These are phyloP conservation scores for Echium plantagineum DNA, from an alignment of 257 asterid genomes.

Conservation along the genomic window DNA sequence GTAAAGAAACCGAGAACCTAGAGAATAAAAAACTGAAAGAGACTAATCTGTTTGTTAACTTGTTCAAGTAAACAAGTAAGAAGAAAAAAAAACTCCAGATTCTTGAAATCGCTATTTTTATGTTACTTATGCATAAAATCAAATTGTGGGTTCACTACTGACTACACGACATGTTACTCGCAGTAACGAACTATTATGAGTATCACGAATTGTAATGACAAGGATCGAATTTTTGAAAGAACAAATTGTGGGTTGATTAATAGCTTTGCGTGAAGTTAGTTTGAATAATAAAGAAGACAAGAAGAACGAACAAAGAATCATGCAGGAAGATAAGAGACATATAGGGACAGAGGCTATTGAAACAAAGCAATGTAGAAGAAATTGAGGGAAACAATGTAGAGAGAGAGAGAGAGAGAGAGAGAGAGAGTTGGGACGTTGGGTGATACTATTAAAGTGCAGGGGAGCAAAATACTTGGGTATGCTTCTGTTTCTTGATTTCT, in stretches of 20 bases:
- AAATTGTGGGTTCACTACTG: constrained; percentile 14
- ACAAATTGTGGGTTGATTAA: constrained; percentile 13
- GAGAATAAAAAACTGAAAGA: constrained; percentile 5
- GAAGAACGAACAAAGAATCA: constrained; percentile 4
- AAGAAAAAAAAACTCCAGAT: constrained; percentile 21
- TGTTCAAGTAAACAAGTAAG: constrained; percentile 17
- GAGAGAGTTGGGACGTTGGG: too few relatives aligned
- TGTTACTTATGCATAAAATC: constrained; percentile 12
- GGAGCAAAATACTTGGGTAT: constrained; percentile 13
- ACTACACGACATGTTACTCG: too few relatives aligned
- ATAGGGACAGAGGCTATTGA: constrained; percentile 18
- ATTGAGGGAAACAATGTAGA: constrained; percentile 3
- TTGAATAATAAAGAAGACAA: constrained; percentile 1
- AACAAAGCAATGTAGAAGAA: constrained; percentile 33
- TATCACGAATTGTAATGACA: too few relatives aligned
- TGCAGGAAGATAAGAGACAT: constrained; percentile 16
- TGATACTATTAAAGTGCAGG: constrained; percentile 70
- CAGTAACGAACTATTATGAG: too few relatives aligned
- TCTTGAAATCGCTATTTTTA: constrained; percentile 23
- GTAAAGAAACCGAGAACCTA: constrained; percentile 9
- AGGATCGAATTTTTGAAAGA: neutral
- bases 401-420: too few relatives aligned
- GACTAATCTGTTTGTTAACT: constrained; percentile 12
- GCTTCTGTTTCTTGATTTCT: constrained; percentile 9
- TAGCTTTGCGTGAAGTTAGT: too few relatives aligned